A percentile compares a stretch with the other conserved stretches of the same genome.
Evolutionary conservation across 768 basidiomycete species (phyloP).

Genomic region (Lactifluus hygrophoroides): DNA sequence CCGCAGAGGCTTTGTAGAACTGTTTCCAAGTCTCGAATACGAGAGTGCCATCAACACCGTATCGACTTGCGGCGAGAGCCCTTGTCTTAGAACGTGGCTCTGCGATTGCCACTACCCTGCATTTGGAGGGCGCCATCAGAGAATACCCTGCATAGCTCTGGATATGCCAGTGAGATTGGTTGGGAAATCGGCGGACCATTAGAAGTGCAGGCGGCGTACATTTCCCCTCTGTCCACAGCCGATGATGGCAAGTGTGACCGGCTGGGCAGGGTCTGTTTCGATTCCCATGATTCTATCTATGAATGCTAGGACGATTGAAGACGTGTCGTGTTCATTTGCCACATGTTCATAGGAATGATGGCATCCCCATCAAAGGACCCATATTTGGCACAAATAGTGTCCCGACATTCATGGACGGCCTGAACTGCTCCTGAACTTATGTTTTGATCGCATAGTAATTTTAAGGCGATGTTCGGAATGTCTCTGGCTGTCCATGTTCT

Average conservation of each 20-base stretch:
- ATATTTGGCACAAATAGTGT: too few relatives aligned
- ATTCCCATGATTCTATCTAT: constrained; percentile 20
- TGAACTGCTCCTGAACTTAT: too few relatives aligned
- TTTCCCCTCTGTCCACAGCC: constrained; percentile 81
- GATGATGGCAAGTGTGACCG: constrained; percentile 66
- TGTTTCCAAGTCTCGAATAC: constrained; percentile 68
- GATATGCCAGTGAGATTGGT: not conserved
- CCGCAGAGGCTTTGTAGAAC: constrained; percentile 56
- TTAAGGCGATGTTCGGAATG: too few relatives aligned
- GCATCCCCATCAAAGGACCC: too few relatives aligned
- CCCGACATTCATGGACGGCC: too few relatives aligned
- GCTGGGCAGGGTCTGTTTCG: constrained; percentile 22
- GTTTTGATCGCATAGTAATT: too few relatives aligned
- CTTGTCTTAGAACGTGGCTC: constrained; percentile 70
- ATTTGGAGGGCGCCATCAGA: constrained; percentile 45
- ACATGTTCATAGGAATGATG: too few relatives aligned
- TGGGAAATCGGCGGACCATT: not conserved
- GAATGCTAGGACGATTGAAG: not conserved
- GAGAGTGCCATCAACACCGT: constrained; percentile 57
- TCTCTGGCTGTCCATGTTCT: too few relatives aligned
- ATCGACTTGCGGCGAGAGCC: constrained; percentile 43
- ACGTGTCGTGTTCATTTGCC: not conserved
- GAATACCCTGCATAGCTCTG: constrained; percentile 64
- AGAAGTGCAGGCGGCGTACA: constrained; percentile 33
- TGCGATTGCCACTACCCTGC: constrained; percentile 78